Base-by-base conservation (phyloP, 371 early-diverging fungal genomes). In the Fennellomyces sp. region DNA sequence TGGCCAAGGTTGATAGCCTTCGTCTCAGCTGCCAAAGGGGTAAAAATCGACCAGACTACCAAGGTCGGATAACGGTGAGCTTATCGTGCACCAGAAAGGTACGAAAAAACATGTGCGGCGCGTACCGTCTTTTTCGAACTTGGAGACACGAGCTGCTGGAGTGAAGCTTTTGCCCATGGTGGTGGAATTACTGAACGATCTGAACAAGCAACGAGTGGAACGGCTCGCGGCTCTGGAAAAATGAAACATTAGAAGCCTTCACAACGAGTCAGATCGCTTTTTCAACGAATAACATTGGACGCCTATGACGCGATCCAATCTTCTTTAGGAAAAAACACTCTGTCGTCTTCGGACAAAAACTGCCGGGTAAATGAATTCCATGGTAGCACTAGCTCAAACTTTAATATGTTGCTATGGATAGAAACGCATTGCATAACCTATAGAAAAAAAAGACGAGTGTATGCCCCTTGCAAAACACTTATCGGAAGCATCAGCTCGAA, bases 1-100 rank as follows among this genome's bases (percentile, higher is more conserved):
- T 96, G 97, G 2, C 97, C 98, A 23, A 97, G 83, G 79, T 97
- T 97, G 66, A 96, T 93, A 15, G 97, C 95, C 47, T 88, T 83
- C 50, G 91, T 88, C 60, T 93, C 86, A 15, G 81, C 79, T 3
- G 96, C 91, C 60, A 94, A 82, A 30, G 90, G 93, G 8, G 93
- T 95, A 76, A 95, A 95, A 66, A 96, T 91, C 23, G 96, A 89
- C 92, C 96, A 97, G 6, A 97, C 96, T 86, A 60, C 21, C 5
- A 15, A 1, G 26, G 35, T 28, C 56, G 25, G 5, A 45, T n/a
- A 30, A 12, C 30, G 1, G 13, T n/a, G 21, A 52, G 53, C 15
- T 54, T 48, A 12, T 31, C 23, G 12, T 47, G 8, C 11, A 19
- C 3, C 11, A 12, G 5, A 8, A 21, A 25, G 13, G 30, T 21